phyloP scores from a whole-genome alignment of 1,284 basidiomycete genomes.

The Ustilago sp. region DNA sequence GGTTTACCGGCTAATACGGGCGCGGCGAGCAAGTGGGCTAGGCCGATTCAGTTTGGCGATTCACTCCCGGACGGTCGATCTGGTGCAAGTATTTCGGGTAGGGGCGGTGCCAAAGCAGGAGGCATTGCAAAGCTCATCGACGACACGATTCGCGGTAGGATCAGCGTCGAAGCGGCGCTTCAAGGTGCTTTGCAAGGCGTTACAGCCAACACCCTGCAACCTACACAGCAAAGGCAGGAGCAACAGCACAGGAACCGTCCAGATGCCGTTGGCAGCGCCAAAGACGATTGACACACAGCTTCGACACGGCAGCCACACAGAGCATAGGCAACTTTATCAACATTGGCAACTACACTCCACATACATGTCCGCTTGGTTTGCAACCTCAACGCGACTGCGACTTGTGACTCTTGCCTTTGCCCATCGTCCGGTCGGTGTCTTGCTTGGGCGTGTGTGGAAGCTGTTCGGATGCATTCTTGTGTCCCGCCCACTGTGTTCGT shows the following conservation, averaged over 20 bases:
- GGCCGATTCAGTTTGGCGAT: conserved; percentile 63
- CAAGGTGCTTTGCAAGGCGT: conserved; percentile 39
- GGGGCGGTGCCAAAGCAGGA: conserved; percentile 5
- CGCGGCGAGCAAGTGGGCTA: conserved; percentile 64
- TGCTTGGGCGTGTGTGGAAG: conserved; percentile 40
- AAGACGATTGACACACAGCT: too few relatives aligned
- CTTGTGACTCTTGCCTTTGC: conserved; percentile 45
- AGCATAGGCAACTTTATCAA: too few relatives aligned
- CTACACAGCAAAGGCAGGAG: neutral
- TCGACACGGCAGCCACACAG: too few relatives aligned
- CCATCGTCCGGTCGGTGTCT: conserved; percentile 33
- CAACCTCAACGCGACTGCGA: too few relatives aligned
- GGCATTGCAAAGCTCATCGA: conserved; percentile 50
- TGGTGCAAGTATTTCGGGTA: neutral
- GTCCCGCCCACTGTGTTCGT: conserved; percentile 37
- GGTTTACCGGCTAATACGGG: conserved; percentile 63
- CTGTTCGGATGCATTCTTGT: conserved; percentile 41
- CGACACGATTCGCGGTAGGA: conserved; percentile 52
- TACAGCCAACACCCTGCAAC: conserved; percentile 3
- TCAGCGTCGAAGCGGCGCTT: conserved; percentile 54
- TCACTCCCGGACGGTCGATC: conserved; percentile 43
- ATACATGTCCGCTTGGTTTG: too few relatives aligned
- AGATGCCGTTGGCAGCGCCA: too few relatives aligned
- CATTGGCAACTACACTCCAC: too few relatives aligned
- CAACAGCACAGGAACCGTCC: too few relatives aligned